phyloP scores from a whole-genome alignment of 768 basidiomycete genomes.

The Clitopilus hobsonii region DNA sequence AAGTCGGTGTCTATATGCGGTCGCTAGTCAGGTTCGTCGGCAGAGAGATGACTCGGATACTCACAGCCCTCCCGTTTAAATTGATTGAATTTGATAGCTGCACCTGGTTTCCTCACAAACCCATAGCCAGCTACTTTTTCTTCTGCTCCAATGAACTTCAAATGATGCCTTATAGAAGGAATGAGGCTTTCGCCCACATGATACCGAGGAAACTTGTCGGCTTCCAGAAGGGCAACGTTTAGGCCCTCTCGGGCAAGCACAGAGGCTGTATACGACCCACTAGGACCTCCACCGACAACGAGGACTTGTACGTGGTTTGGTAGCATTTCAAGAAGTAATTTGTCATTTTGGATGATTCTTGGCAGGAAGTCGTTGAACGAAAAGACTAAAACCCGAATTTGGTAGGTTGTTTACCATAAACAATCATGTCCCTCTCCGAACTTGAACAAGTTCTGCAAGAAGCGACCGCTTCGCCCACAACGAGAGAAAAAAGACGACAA shows the following conservation, averaged over 20 bases:
- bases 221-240: conserved; percentile 48
- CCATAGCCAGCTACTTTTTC: conserved; percentile 44
- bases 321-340: background rate
- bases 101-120: conserved; percentile 48
- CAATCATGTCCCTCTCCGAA: background rate
- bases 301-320: conserved; percentile 38
- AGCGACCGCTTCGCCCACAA: background rate
- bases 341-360: background rate
- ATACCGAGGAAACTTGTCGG: conserved; percentile 55
- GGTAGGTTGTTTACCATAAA: conserved; percentile 3
- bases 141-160: conserved; percentile 55
- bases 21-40: background rate
- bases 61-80: conserved; percentile 61
- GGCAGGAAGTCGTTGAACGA: background rate
- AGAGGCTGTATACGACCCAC: conserved; percentile 52
- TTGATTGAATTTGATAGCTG: conserved; percentile 61
- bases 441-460: background rate
- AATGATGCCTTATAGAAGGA: conserved; percentile 54
- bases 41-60: conserved; percentile 15
- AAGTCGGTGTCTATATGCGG: conserved; percentile 51
- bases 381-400: background rate
- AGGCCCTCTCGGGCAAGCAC: conserved; percentile 54
- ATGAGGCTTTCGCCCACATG: conserved; percentile 60
- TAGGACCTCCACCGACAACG: conserved; percentile 50
- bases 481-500: background rate